Evolutionary conservation across 2,329 filamentous ascomycete genomes (phyloP), one percentile per base, ranked within the genome.

Genomic region (Penicillium rolfsii): DNA sequence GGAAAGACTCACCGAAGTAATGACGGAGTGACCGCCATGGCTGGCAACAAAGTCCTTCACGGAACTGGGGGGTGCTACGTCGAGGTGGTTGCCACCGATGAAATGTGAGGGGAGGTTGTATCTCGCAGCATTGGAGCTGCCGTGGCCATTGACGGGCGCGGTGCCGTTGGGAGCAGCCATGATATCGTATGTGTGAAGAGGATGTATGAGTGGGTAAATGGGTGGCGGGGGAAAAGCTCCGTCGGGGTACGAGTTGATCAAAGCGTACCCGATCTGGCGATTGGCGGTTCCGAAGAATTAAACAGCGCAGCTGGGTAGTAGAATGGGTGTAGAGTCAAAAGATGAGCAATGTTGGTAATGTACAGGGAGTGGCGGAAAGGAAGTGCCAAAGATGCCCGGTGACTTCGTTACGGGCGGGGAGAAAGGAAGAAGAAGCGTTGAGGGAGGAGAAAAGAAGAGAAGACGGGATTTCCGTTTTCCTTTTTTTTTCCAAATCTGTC

Each of bases 41-140:
- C 85, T 84, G 55, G 91, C 87, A 52, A 99, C 94, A 81, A 98
- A 99, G 79, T 99, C 94, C 85, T 97, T 98, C 64, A 99, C 91
- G 74, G 89, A 90, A 77, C 93, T 90, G 40, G 93, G 86, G 48
- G 90, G 81, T 54, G 95, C 95, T 75, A 90, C 90, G 66, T 87
- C 88, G 66, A 99, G 81, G 75, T 88, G 87, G 83, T 97, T 97
- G 67, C 95, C 94, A 72, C 95, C 95, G 77, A 98, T 96, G 81
- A 98, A 99, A 83, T 99, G 95, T 79, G 92, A 85, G 65, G 93
- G 87, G 65, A 99, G 80, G 68, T 91, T 88, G 83, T 91, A 87
- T 81, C 90, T 92, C 70, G 92, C 89, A 67, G 92, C 87, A 76
- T 91, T 93, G 58, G 89, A 88, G 73, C 84, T 85, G 59, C 80